Percentiles rank a stretch among this genome's conserved stretches.
Conservation (phyloP, 768 basidiomycete species). For the Crucibulum laeve region DNA sequence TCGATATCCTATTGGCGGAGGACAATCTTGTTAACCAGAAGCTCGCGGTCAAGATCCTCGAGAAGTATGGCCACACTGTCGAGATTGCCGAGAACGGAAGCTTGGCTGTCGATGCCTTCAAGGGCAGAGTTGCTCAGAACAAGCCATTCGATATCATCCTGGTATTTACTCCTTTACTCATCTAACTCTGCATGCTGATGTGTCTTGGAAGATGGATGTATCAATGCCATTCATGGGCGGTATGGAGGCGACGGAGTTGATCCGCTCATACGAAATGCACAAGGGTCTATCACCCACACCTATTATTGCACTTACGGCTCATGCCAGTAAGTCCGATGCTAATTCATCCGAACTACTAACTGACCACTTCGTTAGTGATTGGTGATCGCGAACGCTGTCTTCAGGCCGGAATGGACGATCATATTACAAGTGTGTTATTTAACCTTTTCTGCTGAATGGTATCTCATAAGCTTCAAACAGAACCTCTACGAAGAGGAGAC, state of each 20-base stretch:
- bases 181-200: constrained; percentile 4
- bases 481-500: constrained; percentile 76
- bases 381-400: constrained; percentile 54
- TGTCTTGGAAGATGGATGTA: constrained; percentile 77
- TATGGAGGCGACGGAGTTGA: constrained; percentile 94
- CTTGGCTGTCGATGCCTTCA: constrained; percentile 89
- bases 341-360: neutral
- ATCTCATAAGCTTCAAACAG: constrained; percentile 27
- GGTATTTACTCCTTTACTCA: constrained; percentile 31
- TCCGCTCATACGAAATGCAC: constrained; percentile 78
- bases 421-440: constrained; percentile 66
- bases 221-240: constrained; percentile 99
- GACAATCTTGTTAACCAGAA: constrained; percentile 97
- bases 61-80: constrained; percentile 92
- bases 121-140: constrained; percentile 62
- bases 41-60: constrained; percentile 92
- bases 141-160: constrained; percentile 90
- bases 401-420: constrained; percentile 63
- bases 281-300: constrained; percentile 71
- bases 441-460: neutral
- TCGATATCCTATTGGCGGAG: constrained; percentile 94
- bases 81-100: constrained; percentile 98
- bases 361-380: constrained; percentile 57
- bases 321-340: constrained; percentile 75
- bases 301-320: constrained; percentile 95